These are phyloP conservation scores for Termitomyces sp. DNA, from an alignment of 1,284 basidiomycete genomes.

Conservation along the genomic window DNA sequence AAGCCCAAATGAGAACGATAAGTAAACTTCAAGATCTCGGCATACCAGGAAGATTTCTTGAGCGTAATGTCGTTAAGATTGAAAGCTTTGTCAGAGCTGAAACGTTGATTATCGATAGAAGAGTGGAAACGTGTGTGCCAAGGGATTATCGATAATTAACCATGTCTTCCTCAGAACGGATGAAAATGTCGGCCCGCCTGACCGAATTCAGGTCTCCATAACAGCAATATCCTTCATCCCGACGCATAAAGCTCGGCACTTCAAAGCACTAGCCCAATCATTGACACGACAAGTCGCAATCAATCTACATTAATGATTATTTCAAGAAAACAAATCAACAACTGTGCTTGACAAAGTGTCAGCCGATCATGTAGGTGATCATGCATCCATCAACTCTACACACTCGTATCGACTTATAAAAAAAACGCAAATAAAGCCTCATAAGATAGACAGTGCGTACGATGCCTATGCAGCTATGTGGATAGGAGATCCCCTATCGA, in stretches of 20 bases:
- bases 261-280: neutral
- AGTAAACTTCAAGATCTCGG: neutral
- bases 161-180: neutral
- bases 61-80: neutral
- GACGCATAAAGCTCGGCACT: neutral
- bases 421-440: neutral
- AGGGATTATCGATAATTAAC: neutral
- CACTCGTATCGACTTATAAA: neutral
- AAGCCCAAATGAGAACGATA: neutral
- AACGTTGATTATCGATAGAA: neutral
- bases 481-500: neutral
- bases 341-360: neutral
- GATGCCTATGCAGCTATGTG: neutral
- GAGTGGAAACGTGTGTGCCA: neutral
- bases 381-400: neutral
- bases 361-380: neutral
- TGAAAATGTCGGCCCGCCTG: slow-evolving; percentile 6
- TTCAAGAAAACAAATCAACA: neutral
- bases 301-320: neutral
- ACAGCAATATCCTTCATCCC: neutral
- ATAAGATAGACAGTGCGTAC: neutral
- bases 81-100: neutral
- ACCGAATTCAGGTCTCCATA: neutral
- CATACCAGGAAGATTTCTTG: neutral
- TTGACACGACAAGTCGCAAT: neutral